A percentile compares a stretch with the other conserved stretches of the same genome.
Evolutionary conservation across 257 asterid species (phyloP).

Genomic region (Vinca minor): DNA sequence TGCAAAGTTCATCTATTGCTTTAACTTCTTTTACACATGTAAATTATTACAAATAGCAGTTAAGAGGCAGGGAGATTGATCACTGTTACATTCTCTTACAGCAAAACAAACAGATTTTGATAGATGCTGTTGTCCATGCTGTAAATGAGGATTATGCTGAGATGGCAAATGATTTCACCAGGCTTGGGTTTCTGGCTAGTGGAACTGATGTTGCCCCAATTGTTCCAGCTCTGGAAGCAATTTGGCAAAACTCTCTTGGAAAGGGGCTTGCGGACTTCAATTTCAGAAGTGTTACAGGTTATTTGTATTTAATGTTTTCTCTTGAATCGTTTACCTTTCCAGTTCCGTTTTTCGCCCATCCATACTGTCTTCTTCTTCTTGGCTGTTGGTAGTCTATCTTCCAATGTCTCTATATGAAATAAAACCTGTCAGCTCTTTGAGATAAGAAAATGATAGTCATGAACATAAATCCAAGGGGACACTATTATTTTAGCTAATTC

Average conservation of each 20-base stretch:
- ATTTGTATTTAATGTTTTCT: too few species aligned
- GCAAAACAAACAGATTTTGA: conserved; percentile 96
- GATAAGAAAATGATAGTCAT: not conserved
- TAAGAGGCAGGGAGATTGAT: not conserved
- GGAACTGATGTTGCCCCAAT: conserved; percentile 97
- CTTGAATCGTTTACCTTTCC: not conserved
- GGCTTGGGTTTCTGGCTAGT: conserved; percentile 94
- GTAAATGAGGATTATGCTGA: conserved; percentile 96
- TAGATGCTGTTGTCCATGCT: conserved; percentile 99
- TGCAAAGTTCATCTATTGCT: not conserved
- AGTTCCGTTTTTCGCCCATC: not conserved
- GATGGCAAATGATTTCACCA: conserved; percentile 99
- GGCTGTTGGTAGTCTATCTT: too few species aligned
- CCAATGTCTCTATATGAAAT: not conserved
- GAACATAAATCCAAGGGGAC: not conserved
- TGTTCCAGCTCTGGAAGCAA: conserved; percentile 92
- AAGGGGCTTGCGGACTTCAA: conserved; percentile 95
- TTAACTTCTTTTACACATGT: not conserved
- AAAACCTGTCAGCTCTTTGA: not conserved
- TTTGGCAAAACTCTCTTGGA: conserved; percentile 95
- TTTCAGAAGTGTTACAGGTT: conserved; percentile 95
- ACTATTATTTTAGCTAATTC: not conserved
- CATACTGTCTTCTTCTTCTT: too few species aligned
- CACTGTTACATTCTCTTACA: conserved; percentile 28
- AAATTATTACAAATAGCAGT: not conserved